phyloP scores from a whole-genome alignment of 306 rosid genomes.

The Argentina anserina region DNA sequence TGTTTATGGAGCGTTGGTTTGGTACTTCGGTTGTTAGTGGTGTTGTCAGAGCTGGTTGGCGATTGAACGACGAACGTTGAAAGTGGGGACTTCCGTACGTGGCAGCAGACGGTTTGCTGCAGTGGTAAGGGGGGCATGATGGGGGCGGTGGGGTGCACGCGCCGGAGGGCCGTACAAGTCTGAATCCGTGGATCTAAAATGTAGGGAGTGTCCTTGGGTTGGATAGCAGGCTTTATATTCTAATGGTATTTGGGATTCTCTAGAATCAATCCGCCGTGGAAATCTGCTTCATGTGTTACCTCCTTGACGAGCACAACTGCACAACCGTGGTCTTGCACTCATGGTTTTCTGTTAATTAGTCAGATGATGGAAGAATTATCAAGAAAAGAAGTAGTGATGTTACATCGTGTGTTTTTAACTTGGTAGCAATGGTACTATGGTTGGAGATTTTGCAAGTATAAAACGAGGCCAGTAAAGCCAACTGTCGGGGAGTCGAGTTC shows the following conservation, averaged over 20 bases:
- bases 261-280: background rate
- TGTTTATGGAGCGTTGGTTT: background rate
- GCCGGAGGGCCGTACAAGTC: background rate
- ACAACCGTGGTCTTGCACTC: background rate
- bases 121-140: background rate
- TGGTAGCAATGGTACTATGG: too few relatives aligned
- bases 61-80: background rate
- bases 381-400: too few relatives aligned
- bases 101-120: background rate
- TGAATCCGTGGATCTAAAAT: background rate
- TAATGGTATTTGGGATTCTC: background rate
- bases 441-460: too few relatives aligned
- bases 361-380: too few relatives aligned
- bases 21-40: background rate
- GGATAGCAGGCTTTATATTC: background rate
- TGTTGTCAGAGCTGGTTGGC: conserved; percentile 5
- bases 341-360: background rate
- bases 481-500: too few relatives aligned
- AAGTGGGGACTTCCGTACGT: background rate
- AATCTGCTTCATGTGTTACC: background rate
- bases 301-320: background rate
- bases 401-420: too few relatives aligned
- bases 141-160: background rate
- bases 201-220: background rate
- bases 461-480: too few relatives aligned